Conservation (phyloP, 2,329 filamentous ascomycete genomes). For the Byssochlamys sp. region DNA sequence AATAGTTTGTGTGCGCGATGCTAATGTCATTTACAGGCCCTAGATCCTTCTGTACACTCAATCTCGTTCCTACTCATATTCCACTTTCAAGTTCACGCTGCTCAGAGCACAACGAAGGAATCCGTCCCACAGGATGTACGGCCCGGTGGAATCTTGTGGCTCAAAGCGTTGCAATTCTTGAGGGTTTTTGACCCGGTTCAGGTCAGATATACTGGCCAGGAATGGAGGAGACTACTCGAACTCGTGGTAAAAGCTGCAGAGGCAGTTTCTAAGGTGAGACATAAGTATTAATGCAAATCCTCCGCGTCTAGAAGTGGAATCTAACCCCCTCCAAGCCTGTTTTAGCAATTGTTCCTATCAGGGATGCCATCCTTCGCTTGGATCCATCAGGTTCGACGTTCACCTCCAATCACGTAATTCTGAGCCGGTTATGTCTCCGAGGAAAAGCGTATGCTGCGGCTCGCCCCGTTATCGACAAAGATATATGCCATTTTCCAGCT, state of each 20-base stretch:
- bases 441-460: constrained; percentile 31
- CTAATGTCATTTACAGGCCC: neutral
- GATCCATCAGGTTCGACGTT: constrained; percentile 34
- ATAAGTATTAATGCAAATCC: neutral
- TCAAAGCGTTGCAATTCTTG: constrained; percentile 41
- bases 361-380: constrained; percentile 35
- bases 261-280: constrained; percentile 24
- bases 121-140: constrained; percentile 29
- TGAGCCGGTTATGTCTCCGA: constrained; percentile 35
- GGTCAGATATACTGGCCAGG: constrained; percentile 33
- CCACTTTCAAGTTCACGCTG: constrained; percentile 36
- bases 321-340: constrained; percentile 22
- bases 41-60: constrained; percentile 50
- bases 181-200: constrained; percentile 43
- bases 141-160: constrained; percentile 42
- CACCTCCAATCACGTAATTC: constrained; percentile 34
- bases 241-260: constrained; percentile 23
- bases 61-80: constrained; percentile 51
- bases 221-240: constrained; percentile 31
- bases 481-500: constrained; percentile 34
- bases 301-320: constrained; percentile 6
- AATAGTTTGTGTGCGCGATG: neutral
- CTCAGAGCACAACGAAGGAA: constrained; percentile 26
- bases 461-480: constrained; percentile 31
- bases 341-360: constrained; percentile 32